Conservation (phyloP, 2,329 filamentous ascomycete genomes). For the Zymoseptoria crescenta region DNA sequence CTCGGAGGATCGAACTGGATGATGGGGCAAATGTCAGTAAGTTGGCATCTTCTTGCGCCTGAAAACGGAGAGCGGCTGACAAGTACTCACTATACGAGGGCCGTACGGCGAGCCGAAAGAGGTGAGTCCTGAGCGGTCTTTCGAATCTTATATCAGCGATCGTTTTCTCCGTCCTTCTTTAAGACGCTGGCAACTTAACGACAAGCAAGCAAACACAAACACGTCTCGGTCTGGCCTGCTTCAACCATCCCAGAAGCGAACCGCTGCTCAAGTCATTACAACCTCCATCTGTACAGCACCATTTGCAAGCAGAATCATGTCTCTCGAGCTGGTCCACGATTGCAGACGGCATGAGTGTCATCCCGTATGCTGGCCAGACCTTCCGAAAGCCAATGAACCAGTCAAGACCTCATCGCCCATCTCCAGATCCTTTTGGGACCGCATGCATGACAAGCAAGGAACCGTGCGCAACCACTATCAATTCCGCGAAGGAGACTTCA, state of each 20-base stretch:
- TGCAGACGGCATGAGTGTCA: neutral
- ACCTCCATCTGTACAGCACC: neutral
- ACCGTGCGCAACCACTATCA: neutral
- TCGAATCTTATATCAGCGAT: neutral
- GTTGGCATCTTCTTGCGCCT: neutral
- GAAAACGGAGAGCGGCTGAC: neutral
- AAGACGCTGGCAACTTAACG: neutral
- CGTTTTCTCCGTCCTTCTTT: neutral
- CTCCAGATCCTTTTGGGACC: neutral
- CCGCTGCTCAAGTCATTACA: neutral
- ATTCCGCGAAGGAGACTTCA: conserved; percentile 3
- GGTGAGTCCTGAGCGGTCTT: too few species aligned
- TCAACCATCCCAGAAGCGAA: neutral
- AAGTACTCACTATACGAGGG: neutral
- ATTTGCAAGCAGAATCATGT: neutral
- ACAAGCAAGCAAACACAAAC: neutral
- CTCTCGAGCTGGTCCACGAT: neutral
- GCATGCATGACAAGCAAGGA: neutral
- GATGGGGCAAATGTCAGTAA: neutral
- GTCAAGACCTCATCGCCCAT: neutral
- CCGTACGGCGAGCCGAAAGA: neutral
- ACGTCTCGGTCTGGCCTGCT: neutral
- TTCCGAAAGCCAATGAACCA: neutral
- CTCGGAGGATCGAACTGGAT: neutral
- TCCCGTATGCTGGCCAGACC: neutral